phyloP scores from a whole-genome alignment of 768 basidiomycete genomes.

The Antrodiella citrinella region DNA sequence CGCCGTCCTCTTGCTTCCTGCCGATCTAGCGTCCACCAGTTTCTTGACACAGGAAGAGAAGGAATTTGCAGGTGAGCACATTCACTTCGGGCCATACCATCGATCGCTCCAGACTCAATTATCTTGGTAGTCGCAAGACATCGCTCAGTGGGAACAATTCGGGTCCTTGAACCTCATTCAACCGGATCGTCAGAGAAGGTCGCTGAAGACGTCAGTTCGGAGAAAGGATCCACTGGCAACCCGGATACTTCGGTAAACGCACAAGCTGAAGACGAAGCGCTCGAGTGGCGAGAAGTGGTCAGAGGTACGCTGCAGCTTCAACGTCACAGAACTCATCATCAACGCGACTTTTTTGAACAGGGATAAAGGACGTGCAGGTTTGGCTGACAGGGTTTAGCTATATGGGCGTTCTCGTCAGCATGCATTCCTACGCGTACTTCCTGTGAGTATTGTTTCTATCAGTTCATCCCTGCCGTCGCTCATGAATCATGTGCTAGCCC shows the following conservation, averaged over 20 bases:
- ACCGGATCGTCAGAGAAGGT: background rate
- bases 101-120: too few species aligned
- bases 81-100: too few species aligned
- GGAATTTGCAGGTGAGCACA: slow-evolving; percentile 39
- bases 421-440: slow-evolving; percentile 63
- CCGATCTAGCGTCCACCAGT: slow-evolving; percentile 36
- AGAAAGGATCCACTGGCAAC: slow-evolving; percentile 21
- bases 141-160: too few species aligned
- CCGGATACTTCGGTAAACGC: background rate
- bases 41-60: slow-evolving; percentile 52
- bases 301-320: slow-evolving; percentile 44
- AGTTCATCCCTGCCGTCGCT: background rate
- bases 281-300: slow-evolving; percentile 47
- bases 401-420: slow-evolving; percentile 53
- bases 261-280: slow-evolving; percentile 33
- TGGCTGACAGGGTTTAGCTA: slow-evolving; percentile 53
- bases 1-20: slow-evolving; percentile 37
- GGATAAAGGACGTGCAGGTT: too few species aligned
- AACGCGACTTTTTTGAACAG: too few species aligned
- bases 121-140: too few species aligned
- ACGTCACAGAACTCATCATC: too few species aligned
- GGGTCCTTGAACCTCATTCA: background rate
- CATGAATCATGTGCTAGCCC: slow-evolving; percentile 30
- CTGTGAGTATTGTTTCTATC: slow-evolving; percentile 30
- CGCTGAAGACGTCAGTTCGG: slow-evolving; percentile 5